phyloP scores from a whole-genome alignment of 108 stramenopile species.

The Nannochloropsis salina region DNA sequence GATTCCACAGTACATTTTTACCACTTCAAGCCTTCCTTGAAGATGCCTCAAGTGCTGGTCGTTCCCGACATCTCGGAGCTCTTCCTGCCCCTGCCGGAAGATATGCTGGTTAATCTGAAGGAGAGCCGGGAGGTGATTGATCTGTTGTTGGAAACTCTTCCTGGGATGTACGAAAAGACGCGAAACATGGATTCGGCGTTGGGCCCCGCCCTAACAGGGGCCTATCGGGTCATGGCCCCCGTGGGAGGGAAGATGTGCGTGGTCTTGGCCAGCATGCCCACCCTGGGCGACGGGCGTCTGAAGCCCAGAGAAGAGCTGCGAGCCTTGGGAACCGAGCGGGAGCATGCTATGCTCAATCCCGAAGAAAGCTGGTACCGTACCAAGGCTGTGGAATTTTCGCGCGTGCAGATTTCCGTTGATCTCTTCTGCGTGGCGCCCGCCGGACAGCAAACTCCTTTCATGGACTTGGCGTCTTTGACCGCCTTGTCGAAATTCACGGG shows the following conservation, averaged over 20 bases:
- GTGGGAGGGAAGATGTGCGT: conserved; percentile 95
- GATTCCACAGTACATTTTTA: conserved; percentile 92
- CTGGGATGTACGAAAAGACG: conserved; percentile 79
- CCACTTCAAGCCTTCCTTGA: conserved; percentile 71
- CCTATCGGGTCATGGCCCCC: conserved; percentile 85
- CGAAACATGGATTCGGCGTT: conserved; percentile 61
- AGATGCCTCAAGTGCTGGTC: conserved; percentile 73
- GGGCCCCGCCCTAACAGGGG: conserved; percentile 88
- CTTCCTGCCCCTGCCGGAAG: conserved; percentile 88
- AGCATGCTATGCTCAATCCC: conserved; percentile 76
- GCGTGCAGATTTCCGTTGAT: conserved; percentile 92
- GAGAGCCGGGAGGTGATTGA: conserved; percentile 80
- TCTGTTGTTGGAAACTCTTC: conserved; percentile 79
- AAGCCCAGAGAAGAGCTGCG: conserved; percentile 77
- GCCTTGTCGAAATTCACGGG: conserved; percentile 77
- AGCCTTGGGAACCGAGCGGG: conserved; percentile 83
- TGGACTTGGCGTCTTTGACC: conserved; percentile 79
- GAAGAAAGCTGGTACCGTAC: conserved; percentile 61
- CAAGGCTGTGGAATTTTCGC: conserved; percentile 86
- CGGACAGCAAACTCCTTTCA: conserved; percentile 65
- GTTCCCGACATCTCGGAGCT: conserved; percentile 86
- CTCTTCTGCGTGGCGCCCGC: conserved; percentile 68
- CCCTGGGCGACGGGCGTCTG: conserved; percentile 79
- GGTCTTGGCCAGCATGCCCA: conserved; percentile 79
- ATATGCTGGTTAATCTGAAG: conserved; percentile 85